A percentile compares a stretch with the other conserved stretches of the same genome.
These are phyloP conservation scores for Xylaria grammica DNA, from an alignment of 495 filamentous ascomycete genomes.

Conservation along the genomic window DNA sequence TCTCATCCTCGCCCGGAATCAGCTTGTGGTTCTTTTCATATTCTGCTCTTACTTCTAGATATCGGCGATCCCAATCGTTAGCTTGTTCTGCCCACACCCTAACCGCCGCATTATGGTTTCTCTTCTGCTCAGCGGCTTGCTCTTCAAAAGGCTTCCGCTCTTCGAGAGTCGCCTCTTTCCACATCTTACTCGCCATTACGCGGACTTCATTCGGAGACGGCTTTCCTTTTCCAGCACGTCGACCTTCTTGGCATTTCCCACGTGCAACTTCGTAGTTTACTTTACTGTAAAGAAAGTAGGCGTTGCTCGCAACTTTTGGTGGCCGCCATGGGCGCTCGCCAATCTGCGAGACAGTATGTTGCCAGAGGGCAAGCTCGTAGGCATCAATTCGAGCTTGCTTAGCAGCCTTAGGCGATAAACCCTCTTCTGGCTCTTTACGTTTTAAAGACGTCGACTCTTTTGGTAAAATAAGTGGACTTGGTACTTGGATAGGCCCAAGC, in stretches of 20 bases:
- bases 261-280: conserved; percentile 79
- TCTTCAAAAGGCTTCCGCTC: conserved; percentile 77
- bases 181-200: conserved; percentile 81
- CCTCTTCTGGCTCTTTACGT: conserved; percentile 56
- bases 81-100: conserved; percentile 62
- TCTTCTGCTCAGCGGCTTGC: conserved; percentile 69
- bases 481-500: conserved; percentile 79
- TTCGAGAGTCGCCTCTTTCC: conserved; percentile 74
- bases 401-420: conserved; percentile 42
- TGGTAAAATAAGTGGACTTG: conserved; percentile 73
- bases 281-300: conserved; percentile 79
- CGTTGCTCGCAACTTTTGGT: conserved; percentile 69
- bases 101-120: conserved; percentile 60
- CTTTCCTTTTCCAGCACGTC: conserved; percentile 67
- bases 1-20: conserved; percentile 28
- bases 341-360: conserved; percentile 68
- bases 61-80: conserved; percentile 73
- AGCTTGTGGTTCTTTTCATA: conserved; percentile 68
- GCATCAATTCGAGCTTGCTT: conserved; percentile 63
- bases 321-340: conserved; percentile 77
- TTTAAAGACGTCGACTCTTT: conserved; percentile 60
- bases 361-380: conserved; percentile 76
- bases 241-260: conserved; percentile 69
- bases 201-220: conserved; percentile 81
- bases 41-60: conserved; percentile 60